Percentiles rank a stretch among this genome's conserved stretches.
Evolutionary conservation across 2,329 filamentous ascomycete species (phyloP).

Genomic region (Zasmidium cellare): DNA sequence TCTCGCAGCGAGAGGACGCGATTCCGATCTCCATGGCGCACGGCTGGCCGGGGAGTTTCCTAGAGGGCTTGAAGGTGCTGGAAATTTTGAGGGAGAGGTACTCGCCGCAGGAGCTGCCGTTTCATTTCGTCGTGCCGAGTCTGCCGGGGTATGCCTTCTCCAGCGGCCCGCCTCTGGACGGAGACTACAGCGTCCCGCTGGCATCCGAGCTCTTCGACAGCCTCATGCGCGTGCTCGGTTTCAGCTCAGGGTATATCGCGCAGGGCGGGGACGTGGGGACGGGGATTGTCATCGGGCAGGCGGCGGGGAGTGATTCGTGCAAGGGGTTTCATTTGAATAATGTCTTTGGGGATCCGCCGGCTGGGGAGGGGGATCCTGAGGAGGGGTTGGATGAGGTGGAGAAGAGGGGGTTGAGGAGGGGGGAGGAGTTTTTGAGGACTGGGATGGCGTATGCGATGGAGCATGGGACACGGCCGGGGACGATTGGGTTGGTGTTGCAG

Average conservation of each 20-base stretch:
- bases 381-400: not conserved
- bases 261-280: conserved; percentile 58
- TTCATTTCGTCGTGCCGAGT: conserved; percentile 56
- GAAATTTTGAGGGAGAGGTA: conserved; percentile 40
- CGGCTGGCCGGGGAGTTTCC: conserved; percentile 37
- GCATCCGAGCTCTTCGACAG: conserved; percentile 48
- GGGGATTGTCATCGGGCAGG: conserved; percentile 40
- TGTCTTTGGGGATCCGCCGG: not conserved
- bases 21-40: conserved; percentile 36
- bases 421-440: not conserved
- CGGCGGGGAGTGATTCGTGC: not conserved
- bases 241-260: conserved; percentile 48
- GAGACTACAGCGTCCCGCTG: conserved; percentile 43
- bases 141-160: conserved; percentile 55
- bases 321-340: conserved; percentile 18
- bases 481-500: conserved; percentile 3
- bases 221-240: conserved; percentile 53
- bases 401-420: not conserved
- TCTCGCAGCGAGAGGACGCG: conserved; percentile 47
- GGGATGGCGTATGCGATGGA: conserved; percentile 1
- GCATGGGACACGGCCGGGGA: conserved; percentile 1
- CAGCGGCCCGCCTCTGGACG: conserved; percentile 41
- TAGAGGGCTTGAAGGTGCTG: conserved; percentile 33
- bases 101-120: conserved; percentile 51
- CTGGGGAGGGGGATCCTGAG: not conserved